A percentile compares a stretch with the other conserved stretches of the same genome.
Conservation (phyloP, 257 asterid genomes). For the Solanum peruvianum region DNA sequence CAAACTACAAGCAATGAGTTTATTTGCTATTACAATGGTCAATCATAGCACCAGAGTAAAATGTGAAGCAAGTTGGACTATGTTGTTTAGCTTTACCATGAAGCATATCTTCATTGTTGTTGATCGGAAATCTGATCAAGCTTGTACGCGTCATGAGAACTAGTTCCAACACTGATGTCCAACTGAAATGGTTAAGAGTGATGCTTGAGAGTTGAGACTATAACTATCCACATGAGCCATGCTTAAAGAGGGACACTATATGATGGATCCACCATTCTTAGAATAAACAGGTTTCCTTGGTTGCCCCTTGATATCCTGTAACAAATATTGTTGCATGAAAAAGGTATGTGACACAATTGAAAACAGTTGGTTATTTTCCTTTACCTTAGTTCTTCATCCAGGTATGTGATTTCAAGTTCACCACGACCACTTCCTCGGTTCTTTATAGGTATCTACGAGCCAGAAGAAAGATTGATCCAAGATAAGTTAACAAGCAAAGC, state of each 20-base stretch:
- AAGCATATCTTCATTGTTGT: not conserved
- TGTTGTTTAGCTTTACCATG: not conserved
- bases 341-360: not conserved
- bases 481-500: not conserved
- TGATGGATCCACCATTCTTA: constrained; percentile 53
- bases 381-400: constrained; percentile 55
- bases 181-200: not conserved
- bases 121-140: not conserved
- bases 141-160: not conserved
- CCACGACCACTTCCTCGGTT: constrained; percentile 67
- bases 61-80: not conserved
- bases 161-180: not conserved
- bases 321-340: not conserved
- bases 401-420: constrained; percentile 51
- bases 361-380: not conserved
- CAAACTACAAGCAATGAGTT: not conserved
- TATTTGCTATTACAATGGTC: not conserved
- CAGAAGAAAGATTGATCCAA: not conserved
- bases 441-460: constrained; percentile 36
- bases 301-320: constrained; percentile 62
- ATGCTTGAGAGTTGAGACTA: not conserved
- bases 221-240: not conserved
- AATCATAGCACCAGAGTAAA: not conserved
- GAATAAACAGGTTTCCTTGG: constrained; percentile 45
- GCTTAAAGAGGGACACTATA: constrained; percentile 39